Evolutionary conservation across 495 filamentous ascomycete genomes (phyloP), one percentile per base, ranked within the genome.

Genomic region (Penicillium pulvis): DNA sequence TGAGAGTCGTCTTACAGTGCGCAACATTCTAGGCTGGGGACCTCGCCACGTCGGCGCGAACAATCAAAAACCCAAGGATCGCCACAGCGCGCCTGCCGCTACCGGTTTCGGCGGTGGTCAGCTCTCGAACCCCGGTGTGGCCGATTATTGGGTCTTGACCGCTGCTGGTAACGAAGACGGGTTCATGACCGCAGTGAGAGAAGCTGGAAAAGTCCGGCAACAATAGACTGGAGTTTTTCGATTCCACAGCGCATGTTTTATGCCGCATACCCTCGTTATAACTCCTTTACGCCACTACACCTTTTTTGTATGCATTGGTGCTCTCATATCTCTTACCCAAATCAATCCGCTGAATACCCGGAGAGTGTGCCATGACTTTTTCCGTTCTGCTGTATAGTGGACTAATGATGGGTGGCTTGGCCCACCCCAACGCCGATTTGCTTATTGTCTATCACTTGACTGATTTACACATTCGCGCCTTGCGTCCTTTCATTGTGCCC

Each of bases 181-280:
- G 1, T 92, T 92, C 71, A 89, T 93, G 77, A 66, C 70, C 26
- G 75, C 75, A 47, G 83, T 93, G n/a, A 76, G 87, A 58, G 81
- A 78, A 17, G 89, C 88, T 12, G 89, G 90, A 35, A 92, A 90
- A 69, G 85, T 82, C 26, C 76, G 79, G 51, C 51, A 67, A 56
- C 59, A 60, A 58, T 36, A 17, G 20, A 36, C n/a, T 6, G 0
- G 16, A 42, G 28, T 41, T 41, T 2, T 41, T 41, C 14, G 39
- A 16, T 41, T 41, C 16, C 2, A 41, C 14, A 41, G 39, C 39
- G 39, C 39, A 54, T 57, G 24, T 28, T 33, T 7, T 53, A 30
- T 19, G 17, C 41, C 35, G 19, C 23, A 16, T 20, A 11, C 51
- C 33, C 14, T 42, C 39, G 30, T 9, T 51, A 39, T 56, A 23